These are phyloP conservation scores for Hyaloscypha finlandica DNA, from an alignment of 495 filamentous ascomycete genomes.

Conservation along the genomic window DNA sequence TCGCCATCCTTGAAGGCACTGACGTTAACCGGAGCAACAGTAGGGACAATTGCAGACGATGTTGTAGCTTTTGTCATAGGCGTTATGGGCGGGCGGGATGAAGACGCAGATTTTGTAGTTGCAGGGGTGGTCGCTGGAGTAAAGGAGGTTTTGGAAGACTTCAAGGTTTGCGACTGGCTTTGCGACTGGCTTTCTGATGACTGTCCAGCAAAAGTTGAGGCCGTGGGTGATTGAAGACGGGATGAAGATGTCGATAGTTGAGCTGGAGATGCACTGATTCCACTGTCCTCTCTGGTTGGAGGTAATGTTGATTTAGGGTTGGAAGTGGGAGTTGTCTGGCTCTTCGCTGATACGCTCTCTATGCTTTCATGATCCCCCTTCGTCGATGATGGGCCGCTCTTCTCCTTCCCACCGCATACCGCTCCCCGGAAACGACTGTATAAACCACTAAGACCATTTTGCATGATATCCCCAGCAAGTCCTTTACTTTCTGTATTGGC, in stretches of 20 bases:
- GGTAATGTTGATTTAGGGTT: conserved; percentile 24
- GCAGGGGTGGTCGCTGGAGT: conserved; percentile 32
- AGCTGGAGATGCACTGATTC: conserved; percentile 25
- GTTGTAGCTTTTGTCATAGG: conserved; percentile 39
- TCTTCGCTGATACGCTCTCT: conserved; percentile 23
- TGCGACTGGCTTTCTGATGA: conserved; percentile 33
- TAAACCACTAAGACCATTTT: conserved; percentile 81
- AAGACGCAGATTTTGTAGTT: conserved; percentile 29
- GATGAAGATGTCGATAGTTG: conserved; percentile 36
- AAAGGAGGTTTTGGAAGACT: conserved; percentile 31
- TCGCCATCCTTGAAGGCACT: conserved; percentile 54
- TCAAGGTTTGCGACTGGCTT: conserved; percentile 26
- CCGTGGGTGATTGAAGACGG: conserved; percentile 32
- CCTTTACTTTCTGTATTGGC: conserved; percentile 64
- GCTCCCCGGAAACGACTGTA: conserved; percentile 81
- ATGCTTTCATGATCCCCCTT: conserved; percentile 30
- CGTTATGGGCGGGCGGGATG: conserved; percentile 36
- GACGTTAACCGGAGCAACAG: conserved; percentile 57
- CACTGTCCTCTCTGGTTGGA: conserved; percentile 32
- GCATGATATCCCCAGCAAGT: conserved; percentile 68
- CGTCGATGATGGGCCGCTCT: conserved; percentile 36
- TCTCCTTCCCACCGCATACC: conserved; percentile 70
- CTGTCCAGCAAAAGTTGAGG: conserved; percentile 29
- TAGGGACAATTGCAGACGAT: conserved; percentile 39
- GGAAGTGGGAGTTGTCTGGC: conserved; percentile 24